Evolutionary conservation across 768 basidiomycete species (phyloP).

Genomic region (Phaffia australis): DNA sequence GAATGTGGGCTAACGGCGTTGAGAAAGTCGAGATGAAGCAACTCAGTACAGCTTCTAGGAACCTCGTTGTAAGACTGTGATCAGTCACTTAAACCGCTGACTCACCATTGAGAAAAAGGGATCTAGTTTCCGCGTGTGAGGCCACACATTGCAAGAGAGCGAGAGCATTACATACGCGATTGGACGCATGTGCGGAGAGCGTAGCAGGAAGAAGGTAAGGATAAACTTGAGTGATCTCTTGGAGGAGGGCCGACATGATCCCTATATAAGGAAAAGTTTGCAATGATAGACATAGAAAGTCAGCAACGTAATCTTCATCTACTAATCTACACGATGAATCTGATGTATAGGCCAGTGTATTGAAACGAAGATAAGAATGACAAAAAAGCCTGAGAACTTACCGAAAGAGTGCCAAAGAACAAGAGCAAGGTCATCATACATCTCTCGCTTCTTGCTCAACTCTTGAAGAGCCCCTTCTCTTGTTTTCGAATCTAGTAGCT

Average conservation of each 20-base stretch:
- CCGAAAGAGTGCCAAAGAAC: constrained; percentile 98
- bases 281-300: not conserved
- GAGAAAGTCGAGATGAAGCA: not conserved
- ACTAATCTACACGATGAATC: not conserved
- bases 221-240: constrained; percentile 98
- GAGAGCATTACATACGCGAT: constrained; percentile 96
- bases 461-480: constrained; percentile 85
- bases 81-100: not conserved
- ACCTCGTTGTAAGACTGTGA: not conserved
- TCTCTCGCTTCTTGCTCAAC: constrained; percentile 96
- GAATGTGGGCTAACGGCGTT: constrained; percentile 67
- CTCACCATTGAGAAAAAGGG: constrained; percentile 84
- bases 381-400: constrained; percentile 37
- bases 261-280: constrained; percentile 44
- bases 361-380: constrained; percentile 7
- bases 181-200: constrained; percentile 92
- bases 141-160: constrained; percentile 97
- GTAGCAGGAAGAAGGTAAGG: constrained; percentile 89
- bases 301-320: not conserved
- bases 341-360: not conserved
- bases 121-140: constrained; percentile 88
- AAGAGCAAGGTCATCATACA: constrained; percentile 94
- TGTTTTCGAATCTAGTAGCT: constrained; percentile 45
- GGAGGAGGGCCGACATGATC: constrained; percentile 91
- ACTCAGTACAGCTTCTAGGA: constrained; percentile 1